Evolutionary conservation across 805 yeast species (phyloP), one percentile per base, ranked within the genome.

Genomic region (Metschnikowia lochheadii): DNA sequence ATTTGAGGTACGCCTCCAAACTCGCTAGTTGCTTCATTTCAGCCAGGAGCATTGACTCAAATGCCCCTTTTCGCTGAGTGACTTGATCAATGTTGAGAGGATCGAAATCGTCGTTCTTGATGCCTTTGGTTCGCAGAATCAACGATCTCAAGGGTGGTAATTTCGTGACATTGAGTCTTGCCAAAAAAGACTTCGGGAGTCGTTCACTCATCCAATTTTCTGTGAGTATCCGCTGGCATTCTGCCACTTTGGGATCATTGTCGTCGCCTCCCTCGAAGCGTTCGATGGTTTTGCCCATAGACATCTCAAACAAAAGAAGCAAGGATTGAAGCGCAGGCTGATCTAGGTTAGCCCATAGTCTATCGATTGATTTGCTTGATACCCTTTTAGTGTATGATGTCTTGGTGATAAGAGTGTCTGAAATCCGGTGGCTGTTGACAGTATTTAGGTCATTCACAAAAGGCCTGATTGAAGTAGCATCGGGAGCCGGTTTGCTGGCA

Each of bases 31-130:
- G 77, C 45, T 67, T 67, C 34, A 65, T 40, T 52, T 73, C 78
- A 2, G 77, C 76, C 69, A 62, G 68, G 15, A 73, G 57, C 49
- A 68, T 65, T 13, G 74, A 66, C 49, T 73, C 77, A 15, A 50
- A 44, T 10, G 47, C 41, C 7, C 49, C 43, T 39, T 51, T 55
- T 18, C 50, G 31, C 41, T 46, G 57, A 26, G 29, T 51, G 33
- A 56, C 56, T 34, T 44, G 56, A 46, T 56, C 59, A 20, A 53
- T 46, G 40, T 45, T 54, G 20, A 58, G 50, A 3, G 59, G 52
- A 21, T 53, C 58, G 34, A 49, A 48, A 20, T 33, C 43, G 10
- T 48, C 48, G 13, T 41, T 49, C 20, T 23, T 46, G 21, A 42
- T 37, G 13, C 59, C 60, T 29, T 54, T 47, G 48, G 50, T 45